Percentiles rank a stretch among this genome's conserved stretches.
Evolutionary conservation across 441 rosid species (phyloP).

Genomic region (Pelargonium cotyledonis): DNA sequence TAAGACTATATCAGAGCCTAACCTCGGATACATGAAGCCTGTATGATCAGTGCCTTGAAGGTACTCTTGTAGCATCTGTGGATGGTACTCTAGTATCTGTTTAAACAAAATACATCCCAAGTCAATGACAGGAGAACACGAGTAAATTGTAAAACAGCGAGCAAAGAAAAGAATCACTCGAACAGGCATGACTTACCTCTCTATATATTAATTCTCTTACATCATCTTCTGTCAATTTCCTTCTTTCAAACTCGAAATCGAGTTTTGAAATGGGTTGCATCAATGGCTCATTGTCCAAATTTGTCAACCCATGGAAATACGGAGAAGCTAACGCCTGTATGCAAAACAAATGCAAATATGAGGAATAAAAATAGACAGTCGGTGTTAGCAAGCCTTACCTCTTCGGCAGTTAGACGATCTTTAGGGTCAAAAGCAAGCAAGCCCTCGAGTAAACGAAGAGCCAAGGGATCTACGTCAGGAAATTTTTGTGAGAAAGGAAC

Average conservation of each 20-base stretch:
- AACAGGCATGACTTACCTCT: conserved; percentile 47
- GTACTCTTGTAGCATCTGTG: conserved; percentile 94
- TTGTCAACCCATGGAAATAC: conserved; percentile 73
- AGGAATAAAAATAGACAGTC: conserved; percentile 11
- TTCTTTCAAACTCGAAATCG: conserved; percentile 97
- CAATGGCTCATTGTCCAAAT: conserved; percentile 85
- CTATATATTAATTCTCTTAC: conserved; percentile 93
- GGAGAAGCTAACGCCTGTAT: conserved; percentile 87
- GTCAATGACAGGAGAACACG: conserved; percentile 13
- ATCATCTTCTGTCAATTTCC: conserved; percentile 83
- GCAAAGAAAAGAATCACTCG: not conserved
- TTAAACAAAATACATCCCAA: conserved; percentile 13
- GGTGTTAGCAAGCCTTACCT: conserved; percentile 27
- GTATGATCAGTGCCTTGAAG: conserved; percentile 94
- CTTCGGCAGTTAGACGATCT: conserved; percentile 93
- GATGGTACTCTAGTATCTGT: conserved; percentile 96
- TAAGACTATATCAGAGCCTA: conserved; percentile 9
- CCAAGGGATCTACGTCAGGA: conserved; percentile 77
- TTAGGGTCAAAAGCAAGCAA: conserved; percentile 97
- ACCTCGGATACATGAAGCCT: conserved; percentile 99
- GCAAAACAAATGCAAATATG: conserved; percentile 15
- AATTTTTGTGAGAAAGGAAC: conserved; percentile 80
- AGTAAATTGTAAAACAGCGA: conserved; percentile 9
- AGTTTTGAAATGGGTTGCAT: conserved; percentile 86
- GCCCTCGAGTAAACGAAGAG: conserved; percentile 67